Conservation (phyloP, 78 protist genomes). For the Dictyostelium purpureum region DNA sequence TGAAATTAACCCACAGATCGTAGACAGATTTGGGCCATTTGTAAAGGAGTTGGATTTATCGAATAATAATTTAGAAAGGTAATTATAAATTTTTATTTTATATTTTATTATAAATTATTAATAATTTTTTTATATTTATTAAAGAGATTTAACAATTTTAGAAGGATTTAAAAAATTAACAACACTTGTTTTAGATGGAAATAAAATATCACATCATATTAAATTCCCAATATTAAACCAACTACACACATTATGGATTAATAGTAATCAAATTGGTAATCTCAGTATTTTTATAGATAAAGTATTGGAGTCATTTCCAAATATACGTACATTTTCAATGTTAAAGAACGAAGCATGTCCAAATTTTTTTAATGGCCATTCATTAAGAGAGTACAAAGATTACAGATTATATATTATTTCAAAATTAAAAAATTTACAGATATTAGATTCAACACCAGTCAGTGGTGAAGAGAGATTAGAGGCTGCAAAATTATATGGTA, state of each 20-base stretch:
- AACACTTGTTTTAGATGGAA: conserved; percentile 73
- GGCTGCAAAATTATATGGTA: conserved; percentile 19
- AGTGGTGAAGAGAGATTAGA: conserved; percentile 39
- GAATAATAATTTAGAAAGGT: conserved; percentile 50
- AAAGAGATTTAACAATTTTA: conserved; percentile 31
- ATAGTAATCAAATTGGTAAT: conserved; percentile 48
- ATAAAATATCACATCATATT: conserved; percentile 38
- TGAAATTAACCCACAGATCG: conserved; percentile 49
- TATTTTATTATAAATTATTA: not conserved
- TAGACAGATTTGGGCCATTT: conserved; percentile 34
- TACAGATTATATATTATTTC: conserved; percentile 48
- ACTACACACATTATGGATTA: conserved; percentile 63
- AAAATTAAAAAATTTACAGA: not conserved
- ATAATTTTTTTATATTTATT: not conserved
- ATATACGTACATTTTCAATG: conserved; percentile 44
- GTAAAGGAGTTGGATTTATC: conserved; percentile 53
- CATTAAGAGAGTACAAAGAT: conserved; percentile 57
- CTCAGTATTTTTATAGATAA: conserved; percentile 53
- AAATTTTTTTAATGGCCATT: conserved; percentile 75
- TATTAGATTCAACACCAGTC: conserved; percentile 50
- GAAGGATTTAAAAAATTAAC: conserved; percentile 48
- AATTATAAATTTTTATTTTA: not conserved
- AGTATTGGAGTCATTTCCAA: conserved; percentile 3
- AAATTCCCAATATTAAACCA: conserved; percentile 1
- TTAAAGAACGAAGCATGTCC: conserved; percentile 84